Evolutionary conservation across 352 stramenopile species (phyloP), one percentile per base, ranked within the genome.

Genomic region (Globisporangium megalacanthum): DNA sequence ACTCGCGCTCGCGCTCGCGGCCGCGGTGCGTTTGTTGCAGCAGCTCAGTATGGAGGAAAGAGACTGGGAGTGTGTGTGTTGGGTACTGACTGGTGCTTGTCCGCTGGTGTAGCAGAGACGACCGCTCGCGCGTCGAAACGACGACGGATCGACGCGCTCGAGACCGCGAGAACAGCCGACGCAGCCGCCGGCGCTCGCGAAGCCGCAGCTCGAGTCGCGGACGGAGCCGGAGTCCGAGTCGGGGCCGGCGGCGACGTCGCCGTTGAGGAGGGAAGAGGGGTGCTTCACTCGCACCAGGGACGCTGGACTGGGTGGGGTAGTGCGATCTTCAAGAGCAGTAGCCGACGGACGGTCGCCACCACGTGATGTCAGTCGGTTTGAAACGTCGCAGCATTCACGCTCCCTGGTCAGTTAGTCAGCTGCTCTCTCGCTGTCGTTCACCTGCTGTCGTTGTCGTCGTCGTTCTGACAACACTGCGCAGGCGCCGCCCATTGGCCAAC

Each of bases 141-240:
- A 47, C 48, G 8, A 49, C 25, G 10, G 75, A 75, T 29, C 68
- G 66, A 33, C 69, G 53, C 41, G 64, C 55, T 49, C 65, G 65
- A 8, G 54, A 69, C 51, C 64, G 65, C 8, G 22, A 65, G 41
- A 63, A 64, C 42, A 67, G 61, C 33, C 66, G 65, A 22, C 64
- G 74, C 42, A 71, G 68, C 25, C 72, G 62, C 17, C 67, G 64
- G 39, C 69, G 62, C 50, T 71, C 65, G 10, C 62, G 60, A 29
- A 70, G 49, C 35, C 46, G 39, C 9, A 72, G 63, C n/a, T 33
- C 47, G 20, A 71, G 62, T 22, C 57, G 54, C 44, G 70, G 69
- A 55, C 25, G 36, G 37, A 75, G 66, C 41, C 64, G 60, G n/a
- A 70, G 60, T 62, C 70, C 61, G 29, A 89, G 73, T 55, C 75